Base-by-base conservation (phyloP, 805 yeast genomes). In the Ogataea haglerorum region DNA sequence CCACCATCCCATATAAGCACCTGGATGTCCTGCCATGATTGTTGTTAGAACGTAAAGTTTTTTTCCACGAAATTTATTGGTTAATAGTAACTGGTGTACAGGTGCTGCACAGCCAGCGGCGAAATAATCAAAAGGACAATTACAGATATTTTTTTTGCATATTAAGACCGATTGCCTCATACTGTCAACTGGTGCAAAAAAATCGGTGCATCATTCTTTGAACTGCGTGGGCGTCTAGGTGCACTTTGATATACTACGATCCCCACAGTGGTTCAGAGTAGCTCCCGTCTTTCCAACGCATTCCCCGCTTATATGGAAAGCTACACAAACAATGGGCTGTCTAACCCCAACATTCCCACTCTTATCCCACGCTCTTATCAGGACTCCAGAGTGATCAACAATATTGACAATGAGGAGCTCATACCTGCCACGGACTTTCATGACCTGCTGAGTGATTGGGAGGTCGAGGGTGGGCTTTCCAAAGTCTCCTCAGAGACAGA, bases 1-100 rank as follows among this genome's bases (percentile, higher is more conserved):
- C 97, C 97, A 89, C 96, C 96, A 89, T 57, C 97, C 97, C 91
- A 86, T 82, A 62, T 84, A 89, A 60, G 88, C 81, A 56, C 78
- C 77, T 64, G 83, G 64, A 60, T 63, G 83, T 61, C 83, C 86
- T 63, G 77, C 85, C 88, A 82, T 82, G 58, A 49, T 61, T 42
- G 22, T 32, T 37, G 28, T 40, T 37, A 38, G 24, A 31, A 12
- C 14, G 37, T 38, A 32, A 38, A 38, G 37, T 40, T 40, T 40
- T 40, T 40, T 40, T 30, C 25, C 17, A 14, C n/a, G 18, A 14
- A 40, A 40, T 28, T 40, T 34, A 40, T 40, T 40, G 43, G 43
- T 27, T 30, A 26, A 40, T n/a, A n/a, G 29, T 12, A 19, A 12
- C 18, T 14, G 32, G 42, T 31, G 42, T 22, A 38, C 25, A 22